A percentile compares a stretch with the other conserved stretches of the same genome.
Conservation (phyloP, 2,329 filamentous ascomycete species). For the Chalara sp. region DNA sequence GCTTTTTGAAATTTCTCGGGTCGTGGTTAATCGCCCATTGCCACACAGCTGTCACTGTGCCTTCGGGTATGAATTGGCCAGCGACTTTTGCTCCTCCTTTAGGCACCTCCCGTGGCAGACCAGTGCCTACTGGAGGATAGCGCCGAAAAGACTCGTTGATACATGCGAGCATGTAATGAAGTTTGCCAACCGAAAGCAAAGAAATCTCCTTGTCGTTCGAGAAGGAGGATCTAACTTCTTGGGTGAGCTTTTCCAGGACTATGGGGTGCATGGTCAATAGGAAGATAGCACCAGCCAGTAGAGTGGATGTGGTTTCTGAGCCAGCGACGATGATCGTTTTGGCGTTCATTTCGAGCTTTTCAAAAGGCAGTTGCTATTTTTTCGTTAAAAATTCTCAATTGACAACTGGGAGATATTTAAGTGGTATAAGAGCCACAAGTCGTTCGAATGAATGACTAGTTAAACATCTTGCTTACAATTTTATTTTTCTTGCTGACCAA, state of each 20-base stretch:
- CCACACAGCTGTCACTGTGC: conserved; percentile 11
- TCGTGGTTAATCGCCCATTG: conserved; percentile 25
- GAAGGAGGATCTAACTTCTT: conserved; percentile 36
- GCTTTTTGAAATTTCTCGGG: conserved; percentile 11
- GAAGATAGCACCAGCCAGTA: conserved; percentile 30
- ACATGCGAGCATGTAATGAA: conserved; percentile 30
- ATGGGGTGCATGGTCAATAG: conserved; percentile 12
- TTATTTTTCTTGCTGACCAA: no score
- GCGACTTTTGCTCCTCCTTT: conserved; percentile 8
- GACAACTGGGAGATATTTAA: no score
- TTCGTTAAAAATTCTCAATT: not conserved
- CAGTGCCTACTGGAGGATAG: conserved; percentile 26
- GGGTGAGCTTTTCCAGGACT: conserved; percentile 30
- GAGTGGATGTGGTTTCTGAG: conserved; percentile 33
- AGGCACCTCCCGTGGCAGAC: conserved; percentile 9
- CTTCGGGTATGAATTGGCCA: conserved; percentile 9
- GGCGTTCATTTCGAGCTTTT: conserved; percentile 10
- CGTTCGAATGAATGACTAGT: conserved; percentile 14
- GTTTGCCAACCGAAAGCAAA: not conserved
- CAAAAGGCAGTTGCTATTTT: conserved; percentile 12
- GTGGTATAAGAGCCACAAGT: not conserved
- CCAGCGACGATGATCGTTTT: conserved; percentile 28
- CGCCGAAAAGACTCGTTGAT: conserved; percentile 32
- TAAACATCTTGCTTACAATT: not conserved
- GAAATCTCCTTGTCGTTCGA: conserved; percentile 15